Conservation (phyloP, 2,329 filamentous ascomycete species). For the Aspergillus phoenicis region DNA sequence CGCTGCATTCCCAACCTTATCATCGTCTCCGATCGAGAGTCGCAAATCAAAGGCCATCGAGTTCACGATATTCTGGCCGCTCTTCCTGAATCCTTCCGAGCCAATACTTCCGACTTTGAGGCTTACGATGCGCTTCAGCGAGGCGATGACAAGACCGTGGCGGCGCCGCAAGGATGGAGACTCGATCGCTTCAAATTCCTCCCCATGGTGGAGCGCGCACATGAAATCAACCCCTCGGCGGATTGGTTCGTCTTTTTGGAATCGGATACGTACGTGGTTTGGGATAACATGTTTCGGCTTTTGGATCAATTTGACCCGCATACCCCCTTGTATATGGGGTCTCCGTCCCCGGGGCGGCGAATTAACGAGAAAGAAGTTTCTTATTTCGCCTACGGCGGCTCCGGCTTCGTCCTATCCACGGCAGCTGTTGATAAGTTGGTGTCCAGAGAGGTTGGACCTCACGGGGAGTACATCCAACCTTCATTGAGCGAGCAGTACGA, state of each 20-base stretch:
- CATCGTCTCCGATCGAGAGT: slow-evolving; percentile 56
- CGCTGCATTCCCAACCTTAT: slow-evolving; percentile 53
- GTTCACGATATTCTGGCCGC: slow-evolving; percentile 52
- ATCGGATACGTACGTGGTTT: slow-evolving; percentile 56
- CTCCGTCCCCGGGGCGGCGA: slow-evolving; percentile 46
- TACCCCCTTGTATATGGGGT: slow-evolving; percentile 53
- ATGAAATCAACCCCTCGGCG: slow-evolving; percentile 50
- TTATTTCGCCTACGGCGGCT: slow-evolving; percentile 55
- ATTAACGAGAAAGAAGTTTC: slow-evolving; percentile 18
- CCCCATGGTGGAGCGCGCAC: slow-evolving; percentile 57
- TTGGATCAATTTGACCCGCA: slow-evolving; percentile 53
- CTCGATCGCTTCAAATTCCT: slow-evolving; percentile 62
- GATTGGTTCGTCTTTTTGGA: slow-evolving; percentile 62
- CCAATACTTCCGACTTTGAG: slow-evolving; percentile 40
- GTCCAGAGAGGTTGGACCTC: slow-evolving; percentile 9
- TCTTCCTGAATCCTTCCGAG: slow-evolving; percentile 47
- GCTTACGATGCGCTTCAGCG: slow-evolving; percentile 47
- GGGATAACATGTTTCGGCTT: slow-evolving; percentile 52
- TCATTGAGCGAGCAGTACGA: slow-evolving; percentile 47
- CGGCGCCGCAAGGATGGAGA: slow-evolving; percentile 51
- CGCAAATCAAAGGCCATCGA: slow-evolving; percentile 47
- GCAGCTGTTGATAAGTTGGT: slow-evolving; percentile 50
- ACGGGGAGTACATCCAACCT: slow-evolving; percentile 45
- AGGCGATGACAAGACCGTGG: slow-evolving; percentile 33
- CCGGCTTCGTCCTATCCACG: slow-evolving; percentile 52